These are phyloP conservation scores for Brasilioporus rufonigricans DNA, from an alignment of 768 basidiomycete species.

Conservation along the genomic window DNA sequence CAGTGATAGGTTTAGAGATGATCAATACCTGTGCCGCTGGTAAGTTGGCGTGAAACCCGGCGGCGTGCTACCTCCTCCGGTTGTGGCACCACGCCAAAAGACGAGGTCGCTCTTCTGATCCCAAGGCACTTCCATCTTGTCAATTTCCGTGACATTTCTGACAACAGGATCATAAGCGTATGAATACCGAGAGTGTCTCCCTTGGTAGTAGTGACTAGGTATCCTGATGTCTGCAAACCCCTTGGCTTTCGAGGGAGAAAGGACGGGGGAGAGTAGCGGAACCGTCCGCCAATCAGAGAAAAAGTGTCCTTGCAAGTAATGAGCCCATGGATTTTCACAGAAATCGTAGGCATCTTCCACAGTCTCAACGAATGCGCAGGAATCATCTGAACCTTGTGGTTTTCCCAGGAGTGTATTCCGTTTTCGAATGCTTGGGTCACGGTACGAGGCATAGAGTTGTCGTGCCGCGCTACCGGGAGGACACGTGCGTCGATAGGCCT, in stretches of 20 bases:
- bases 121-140: constrained; percentile 89
- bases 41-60: constrained; percentile 80
- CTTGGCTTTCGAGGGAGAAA: constrained; percentile 84
- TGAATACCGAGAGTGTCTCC: constrained; percentile 75
- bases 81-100: constrained; percentile 96
- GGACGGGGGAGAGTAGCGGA: constrained; percentile 85
- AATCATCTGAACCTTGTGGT: constrained; percentile 37
- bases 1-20: constrained; percentile 2
- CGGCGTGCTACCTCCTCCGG: constrained; percentile 88
- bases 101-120: constrained; percentile 82
- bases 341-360: constrained; percentile 74
- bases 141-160: constrained; percentile 69
- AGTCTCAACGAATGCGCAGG: constrained; percentile 60
- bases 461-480: constrained; percentile 75
- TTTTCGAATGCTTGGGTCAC: constrained; percentile 40
- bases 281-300: constrained; percentile 96
- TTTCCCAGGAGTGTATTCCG: constrained; percentile 28
- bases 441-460: constrained; percentile 76
- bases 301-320: constrained; percentile 89
- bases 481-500: constrained; percentile 92
- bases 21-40: constrained; percentile 74
- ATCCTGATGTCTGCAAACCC: constrained; percentile 92
- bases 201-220: constrained; percentile 96
- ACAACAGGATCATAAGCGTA: constrained; percentile 83
- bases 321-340: constrained; percentile 79